Conservation (phyloP, 2,329 filamentous ascomycete genomes). For the Pseudogymnoascus sp. region DNA sequence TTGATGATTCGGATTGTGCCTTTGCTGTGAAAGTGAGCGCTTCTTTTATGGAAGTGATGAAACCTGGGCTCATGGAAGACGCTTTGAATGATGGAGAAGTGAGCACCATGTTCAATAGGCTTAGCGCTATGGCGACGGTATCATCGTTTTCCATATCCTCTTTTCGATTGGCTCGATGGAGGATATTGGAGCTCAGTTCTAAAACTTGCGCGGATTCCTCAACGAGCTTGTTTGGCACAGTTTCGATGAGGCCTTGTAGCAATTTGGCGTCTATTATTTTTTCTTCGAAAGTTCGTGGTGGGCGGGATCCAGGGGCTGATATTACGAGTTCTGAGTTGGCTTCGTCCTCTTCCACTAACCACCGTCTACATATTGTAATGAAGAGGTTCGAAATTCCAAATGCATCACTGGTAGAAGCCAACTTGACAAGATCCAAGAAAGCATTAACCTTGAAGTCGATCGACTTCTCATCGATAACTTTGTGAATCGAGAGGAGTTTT, state of each 20-base stretch:
- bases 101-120: slow-evolving; percentile 51
- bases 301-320: not conserved
- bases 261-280: slow-evolving; percentile 51
- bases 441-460: slow-evolving; percentile 37
- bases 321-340: slow-evolving; percentile 18
- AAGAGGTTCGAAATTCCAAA: slow-evolving; percentile 51
- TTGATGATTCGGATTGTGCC: slow-evolving; percentile 35
- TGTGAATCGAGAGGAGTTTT: not conserved
- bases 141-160: slow-evolving; percentile 38
- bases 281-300: slow-evolving; percentile 32
- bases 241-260: slow-evolving; percentile 56
- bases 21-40: slow-evolving; percentile 36
- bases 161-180: slow-evolving; percentile 28
- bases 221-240: slow-evolving; percentile 54
- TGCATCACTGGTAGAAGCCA: slow-evolving; percentile 23
- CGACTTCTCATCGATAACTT: slow-evolving; percentile 28
- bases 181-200: slow-evolving; percentile 52
- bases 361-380: slow-evolving; percentile 47
- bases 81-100: slow-evolving; percentile 48
- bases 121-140: slow-evolving; percentile 45
- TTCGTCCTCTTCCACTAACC: slow-evolving; percentile 35
- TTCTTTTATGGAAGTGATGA: slow-evolving; percentile 38
- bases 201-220: slow-evolving; percentile 56
- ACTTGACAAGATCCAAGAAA: slow-evolving; percentile 42
- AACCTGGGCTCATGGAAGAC: slow-evolving; percentile 31